Percentiles rank a stretch among this genome's conserved stretches.
phyloP scores from a whole-genome alignment of 805 yeast species.

The Kuraishia hungarica region DNA sequence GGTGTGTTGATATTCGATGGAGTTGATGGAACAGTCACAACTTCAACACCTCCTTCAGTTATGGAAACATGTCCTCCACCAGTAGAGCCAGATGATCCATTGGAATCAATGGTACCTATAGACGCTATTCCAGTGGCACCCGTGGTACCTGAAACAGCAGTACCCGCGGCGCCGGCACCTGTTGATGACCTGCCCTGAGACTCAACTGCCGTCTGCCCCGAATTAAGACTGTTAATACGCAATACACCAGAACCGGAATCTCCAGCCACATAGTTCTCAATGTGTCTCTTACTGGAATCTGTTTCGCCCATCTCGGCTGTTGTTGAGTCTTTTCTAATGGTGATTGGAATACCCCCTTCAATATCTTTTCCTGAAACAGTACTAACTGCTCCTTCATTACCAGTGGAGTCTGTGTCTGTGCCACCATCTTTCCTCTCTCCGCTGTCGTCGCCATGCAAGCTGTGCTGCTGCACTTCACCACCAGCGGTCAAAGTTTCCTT shows the following conservation, averaged over 20 bases:
- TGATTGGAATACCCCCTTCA: no score
- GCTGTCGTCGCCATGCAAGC: no score
- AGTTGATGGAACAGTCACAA: not conserved
- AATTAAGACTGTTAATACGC: not conserved
- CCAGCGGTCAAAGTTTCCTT: not conserved
- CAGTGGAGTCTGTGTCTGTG: constrained; percentile 21
- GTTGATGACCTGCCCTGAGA: no score
- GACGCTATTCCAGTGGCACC: no score
- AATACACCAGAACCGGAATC: not conserved
- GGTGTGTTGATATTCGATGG: not conserved
- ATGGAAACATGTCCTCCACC: not conserved
- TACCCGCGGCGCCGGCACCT: no score
- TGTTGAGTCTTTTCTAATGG: no score
- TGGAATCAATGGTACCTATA: not conserved
- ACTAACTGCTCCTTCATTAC: not conserved
- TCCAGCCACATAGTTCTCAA: not conserved
- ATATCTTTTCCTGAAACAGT: not conserved
- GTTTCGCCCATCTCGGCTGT: no score
- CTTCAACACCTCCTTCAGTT: not conserved
- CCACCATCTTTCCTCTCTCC: constrained; percentile 26
- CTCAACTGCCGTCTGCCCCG: not conserved
- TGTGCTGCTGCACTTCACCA: not conserved
- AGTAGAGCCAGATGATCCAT: not conserved
- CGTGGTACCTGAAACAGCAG: no score
- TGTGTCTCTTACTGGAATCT: no score